These are phyloP conservation scores for Mortierella polycephala DNA, from an alignment of 371 early-diverging fungal species.

Conservation along the genomic window DNA sequence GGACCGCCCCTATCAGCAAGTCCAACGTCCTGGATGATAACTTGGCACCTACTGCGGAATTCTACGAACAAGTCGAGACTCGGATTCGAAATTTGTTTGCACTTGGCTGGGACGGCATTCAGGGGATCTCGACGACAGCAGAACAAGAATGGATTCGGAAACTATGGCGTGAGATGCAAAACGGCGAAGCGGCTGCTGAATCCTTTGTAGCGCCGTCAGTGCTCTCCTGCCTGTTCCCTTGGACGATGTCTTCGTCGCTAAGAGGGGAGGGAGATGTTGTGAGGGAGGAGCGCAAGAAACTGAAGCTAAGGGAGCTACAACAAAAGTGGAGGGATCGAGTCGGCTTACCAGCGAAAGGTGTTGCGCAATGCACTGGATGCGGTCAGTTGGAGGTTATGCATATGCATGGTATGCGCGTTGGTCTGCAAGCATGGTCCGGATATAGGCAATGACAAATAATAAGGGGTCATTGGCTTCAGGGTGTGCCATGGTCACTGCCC, in stretches of 20 bases:
- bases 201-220: conserved; percentile 4
- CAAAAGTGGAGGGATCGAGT: conserved; percentile 36
- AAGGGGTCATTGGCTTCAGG: too few species aligned
- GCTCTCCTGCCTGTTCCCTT: conserved; percentile 15
- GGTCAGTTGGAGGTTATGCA: conserved; percentile 54
- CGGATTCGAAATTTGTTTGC: conserved; percentile 17
- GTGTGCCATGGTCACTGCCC: too few species aligned
- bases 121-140: conserved; percentile 29
- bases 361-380: conserved; percentile 22
- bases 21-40: conserved; percentile 23
- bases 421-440: conserved; percentile 43
- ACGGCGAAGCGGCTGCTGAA: conserved; percentile 27
- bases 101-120: conserved; percentile 37
- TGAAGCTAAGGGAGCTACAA: conserved; percentile 26
- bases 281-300: conserved; percentile 19
- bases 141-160: conserved; percentile 42
- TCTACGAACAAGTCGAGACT: conserved; percentile 27
- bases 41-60: conserved; percentile 10
- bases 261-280: conserved; percentile 1
- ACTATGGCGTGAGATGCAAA: conserved; percentile 29
- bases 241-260: background rate
- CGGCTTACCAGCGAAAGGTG: conserved; percentile 34
- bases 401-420: conserved; percentile 33
- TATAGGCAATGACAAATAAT: conserved; percentile 2
- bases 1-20: conserved; percentile 18